phyloP scores from a whole-genome alignment of 805 yeast genomes.

The Groenewaldozyma tartarivorans region DNA sequence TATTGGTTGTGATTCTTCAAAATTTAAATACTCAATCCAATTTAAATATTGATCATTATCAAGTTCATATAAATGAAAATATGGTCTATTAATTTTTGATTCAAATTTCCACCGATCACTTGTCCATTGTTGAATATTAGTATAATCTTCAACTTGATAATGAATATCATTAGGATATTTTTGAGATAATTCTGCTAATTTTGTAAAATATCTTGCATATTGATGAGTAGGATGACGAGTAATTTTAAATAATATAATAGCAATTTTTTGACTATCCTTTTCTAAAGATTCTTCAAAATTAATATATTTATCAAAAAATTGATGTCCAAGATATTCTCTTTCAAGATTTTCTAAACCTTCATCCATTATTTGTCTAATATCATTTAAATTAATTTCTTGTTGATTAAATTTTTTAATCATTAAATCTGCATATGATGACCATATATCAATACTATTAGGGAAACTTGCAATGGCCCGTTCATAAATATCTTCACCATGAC shows the following conservation, averaged over 20 bases:
- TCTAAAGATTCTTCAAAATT: slow-evolving; percentile 43
- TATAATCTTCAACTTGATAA: slow-evolving; percentile 28
- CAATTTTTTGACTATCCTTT: slow-evolving; percentile 31
- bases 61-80: slow-evolving; percentile 45
- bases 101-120: slow-evolving; percentile 70
- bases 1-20: slow-evolving; percentile 32
- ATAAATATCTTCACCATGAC: slow-evolving; percentile 20
- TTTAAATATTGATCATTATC: slow-evolving; percentile 35
- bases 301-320: slow-evolving; percentile 73
- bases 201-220: slow-evolving; percentile 67
- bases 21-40: slow-evolving; percentile 61
- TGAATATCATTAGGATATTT: slow-evolving; percentile 5
- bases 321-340: slow-evolving; percentile 62
- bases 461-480: slow-evolving; percentile 29
- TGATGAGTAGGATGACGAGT: slow-evolving; percentile 65
- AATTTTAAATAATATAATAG: slow-evolving; percentile 27
- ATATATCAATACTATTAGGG: slow-evolving; percentile 24
- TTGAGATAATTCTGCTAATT: slow-evolving; percentile 13
- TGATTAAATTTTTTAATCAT: slow-evolving; percentile 6
- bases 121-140: slow-evolving; percentile 41
- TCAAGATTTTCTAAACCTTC: slow-evolving; percentile 50
- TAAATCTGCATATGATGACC: slow-evolving; percentile 23
- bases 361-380: slow-evolving; percentile 29
- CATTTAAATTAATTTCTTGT: slow-evolving; percentile 6
- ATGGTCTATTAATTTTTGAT: slow-evolving; percentile 46